phyloP scores from a whole-genome alignment of 257 asterid species.

The Paraleonurus japonicus region DNA sequence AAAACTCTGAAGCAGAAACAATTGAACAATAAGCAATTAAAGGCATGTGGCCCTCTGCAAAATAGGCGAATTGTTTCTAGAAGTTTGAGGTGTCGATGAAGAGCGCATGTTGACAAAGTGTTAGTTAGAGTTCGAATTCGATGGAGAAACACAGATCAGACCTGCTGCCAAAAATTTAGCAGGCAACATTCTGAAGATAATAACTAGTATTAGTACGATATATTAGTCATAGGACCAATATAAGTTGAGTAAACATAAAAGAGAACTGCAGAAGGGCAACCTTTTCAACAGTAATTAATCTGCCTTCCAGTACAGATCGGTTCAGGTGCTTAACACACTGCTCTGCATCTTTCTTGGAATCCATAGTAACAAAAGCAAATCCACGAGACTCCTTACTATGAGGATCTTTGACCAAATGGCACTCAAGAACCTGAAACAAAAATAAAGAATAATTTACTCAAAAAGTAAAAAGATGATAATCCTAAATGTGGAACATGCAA shows the following conservation, averaged over 20 bases:
- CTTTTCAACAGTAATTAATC: constrained; percentile 27
- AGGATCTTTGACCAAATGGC: constrained; percentile 29
- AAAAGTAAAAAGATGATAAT: background rate
- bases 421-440: constrained; percentile 21
- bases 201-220: constrained; percentile 4
- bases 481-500: background rate
- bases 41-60: constrained; percentile 22
- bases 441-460: background rate
- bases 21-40: constrained; percentile 19
- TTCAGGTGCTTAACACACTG: constrained; percentile 19
- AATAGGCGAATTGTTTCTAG: constrained; percentile 15
- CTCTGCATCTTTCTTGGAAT: constrained; percentile 18
- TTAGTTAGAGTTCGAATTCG: constrained; percentile 33
- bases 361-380: constrained; percentile 30
- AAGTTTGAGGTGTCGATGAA: constrained; percentile 21
- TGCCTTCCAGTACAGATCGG: constrained; percentile 30
- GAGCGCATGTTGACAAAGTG: constrained; percentile 22
- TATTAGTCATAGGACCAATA: constrained; percentile 12
- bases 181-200: constrained; percentile 29
- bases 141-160: constrained; percentile 45
- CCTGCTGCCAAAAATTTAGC: constrained; percentile 50
- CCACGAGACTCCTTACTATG: constrained; percentile 33
- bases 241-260: constrained; percentile 2
- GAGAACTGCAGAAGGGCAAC: constrained; percentile 7
- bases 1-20: constrained; percentile 21